Conservation (phyloP, 2,329 filamentous ascomycete species). For the Cyphellophora europaea region DNA sequence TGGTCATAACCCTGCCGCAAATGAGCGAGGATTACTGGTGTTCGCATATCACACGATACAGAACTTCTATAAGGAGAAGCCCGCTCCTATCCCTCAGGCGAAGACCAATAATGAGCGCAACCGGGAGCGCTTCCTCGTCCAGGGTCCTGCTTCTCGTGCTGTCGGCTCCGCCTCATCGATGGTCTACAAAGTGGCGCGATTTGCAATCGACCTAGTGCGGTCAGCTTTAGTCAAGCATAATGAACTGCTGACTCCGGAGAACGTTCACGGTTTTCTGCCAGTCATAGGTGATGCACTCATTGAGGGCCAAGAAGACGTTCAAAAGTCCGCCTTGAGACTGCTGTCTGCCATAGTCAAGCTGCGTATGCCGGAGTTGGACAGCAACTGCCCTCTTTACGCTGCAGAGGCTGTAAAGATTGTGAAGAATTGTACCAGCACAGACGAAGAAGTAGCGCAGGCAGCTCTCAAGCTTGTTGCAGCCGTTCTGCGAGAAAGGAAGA, state of each 20-base stretch:
- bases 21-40: conserved; percentile 72
- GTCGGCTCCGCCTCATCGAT: conserved; percentile 42
- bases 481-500: conserved; percentile 70
- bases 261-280: conserved; percentile 77
- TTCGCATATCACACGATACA: conserved; percentile 95
- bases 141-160: conserved; percentile 65
- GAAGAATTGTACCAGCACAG: conserved; percentile 66
- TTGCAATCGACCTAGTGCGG: conserved; percentile 78
- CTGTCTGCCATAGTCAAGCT: conserved; percentile 78
- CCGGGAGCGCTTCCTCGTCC: conserved; percentile 66
- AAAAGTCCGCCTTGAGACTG: conserved; percentile 77
- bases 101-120: conserved; percentile 48
- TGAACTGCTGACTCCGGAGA: conserved; percentile 65
- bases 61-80: conserved; percentile 63
- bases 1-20: conserved; percentile 68
- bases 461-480: conserved; percentile 81
- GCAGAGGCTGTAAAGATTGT: conserved; percentile 78
- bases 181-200: conserved; percentile 77
- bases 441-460: conserved; percentile 75
- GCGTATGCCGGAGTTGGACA: conserved; percentile 60
- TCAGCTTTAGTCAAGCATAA: conserved; percentile 81
- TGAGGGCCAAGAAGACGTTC: conserved; percentile 82
- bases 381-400: conserved; percentile 66
- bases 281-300: conserved; percentile 81
- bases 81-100: conserved; percentile 25